Evolutionary conservation across 2,329 filamentous ascomycete species (phyloP).

Genomic region (Mycocentrospora acerina): DNA sequence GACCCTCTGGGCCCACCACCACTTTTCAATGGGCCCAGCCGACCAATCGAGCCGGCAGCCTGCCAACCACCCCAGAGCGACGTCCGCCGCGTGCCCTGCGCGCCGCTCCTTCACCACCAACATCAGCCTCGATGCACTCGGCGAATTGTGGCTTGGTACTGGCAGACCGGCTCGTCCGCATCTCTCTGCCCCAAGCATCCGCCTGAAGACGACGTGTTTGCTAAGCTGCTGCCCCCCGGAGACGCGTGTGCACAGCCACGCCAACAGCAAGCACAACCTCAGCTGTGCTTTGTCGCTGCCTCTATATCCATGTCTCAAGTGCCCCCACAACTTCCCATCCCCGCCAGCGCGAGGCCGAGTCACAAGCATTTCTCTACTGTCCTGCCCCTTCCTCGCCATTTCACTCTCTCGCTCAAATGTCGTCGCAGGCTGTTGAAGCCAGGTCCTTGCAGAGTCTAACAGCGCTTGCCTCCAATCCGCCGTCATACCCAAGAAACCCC

Average conservation of each 20-base stretch:
- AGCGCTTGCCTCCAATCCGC: slow-evolving; percentile 79
- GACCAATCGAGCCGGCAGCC: slow-evolving; percentile 4
- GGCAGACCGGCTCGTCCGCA: slow-evolving; percentile 14
- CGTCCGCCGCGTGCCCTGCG: slow-evolving; percentile 11
- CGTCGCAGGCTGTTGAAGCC: slow-evolving; percentile 64
- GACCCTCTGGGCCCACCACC: slow-evolving; percentile 2
- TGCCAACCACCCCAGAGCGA: slow-evolving; percentile 6
- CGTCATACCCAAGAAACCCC: slow-evolving; percentile 78
- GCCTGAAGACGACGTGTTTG: slow-evolving; percentile 12
- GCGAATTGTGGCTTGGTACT: slow-evolving; percentile 16
- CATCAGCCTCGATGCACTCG: slow-evolving; percentile 16
- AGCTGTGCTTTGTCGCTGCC: slow-evolving; percentile 16
- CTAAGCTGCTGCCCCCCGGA: slow-evolving; percentile 10
- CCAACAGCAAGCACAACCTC: slow-evolving; percentile 21
- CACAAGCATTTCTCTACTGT: slow-evolving; percentile 10
- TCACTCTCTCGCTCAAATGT: slow-evolving; percentile 24
- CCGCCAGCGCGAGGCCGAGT: slow-evolving; percentile 12
- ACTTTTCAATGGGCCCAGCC: slow-evolving; percentile 10
- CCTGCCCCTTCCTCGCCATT: slow-evolving; percentile 8
- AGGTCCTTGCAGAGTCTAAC: slow-evolving; percentile 80
- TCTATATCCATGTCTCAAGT: no score
- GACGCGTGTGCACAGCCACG: slow-evolving; percentile 35
- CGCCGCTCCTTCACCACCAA: slow-evolving; percentile 8
- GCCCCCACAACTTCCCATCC: not conserved
- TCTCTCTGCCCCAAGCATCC: slow-evolving; percentile 12